Conservation (phyloP, 148 eudicot species). For the Diospyros kaki region DNA sequence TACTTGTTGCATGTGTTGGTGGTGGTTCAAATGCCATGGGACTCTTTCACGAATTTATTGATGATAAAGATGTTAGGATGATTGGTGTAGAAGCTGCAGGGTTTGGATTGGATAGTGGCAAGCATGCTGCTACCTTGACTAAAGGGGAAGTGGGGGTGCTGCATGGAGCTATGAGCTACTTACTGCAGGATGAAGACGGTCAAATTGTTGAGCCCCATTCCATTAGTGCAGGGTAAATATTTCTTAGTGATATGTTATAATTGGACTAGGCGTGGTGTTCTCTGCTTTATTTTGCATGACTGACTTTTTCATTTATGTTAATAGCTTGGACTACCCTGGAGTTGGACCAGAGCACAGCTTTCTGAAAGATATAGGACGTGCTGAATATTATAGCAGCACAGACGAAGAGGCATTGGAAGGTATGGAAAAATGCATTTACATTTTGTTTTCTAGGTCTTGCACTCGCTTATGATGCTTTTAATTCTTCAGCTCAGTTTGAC, state of each 20-base stretch:
- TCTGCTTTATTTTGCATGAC: slow-evolving; percentile 7
- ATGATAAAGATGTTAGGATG: slow-evolving; percentile 68
- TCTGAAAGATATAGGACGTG: slow-evolving; percentile 86
- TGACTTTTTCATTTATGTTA: neutral
- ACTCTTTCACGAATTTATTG: slow-evolving; percentile 84
- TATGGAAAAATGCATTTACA: slow-evolving; percentile 16
- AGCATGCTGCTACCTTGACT: slow-evolving; percentile 84
- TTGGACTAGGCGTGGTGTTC: neutral
- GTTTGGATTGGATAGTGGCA: slow-evolving; percentile 68
- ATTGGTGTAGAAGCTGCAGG: slow-evolving; percentile 97
- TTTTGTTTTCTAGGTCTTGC: neutral
- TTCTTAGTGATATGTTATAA: neutral
- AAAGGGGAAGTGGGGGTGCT: slow-evolving; percentile 94
- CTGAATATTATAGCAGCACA: slow-evolving; percentile 85
- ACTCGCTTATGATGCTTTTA: neutral
- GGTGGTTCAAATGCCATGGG: slow-evolving; percentile 97
- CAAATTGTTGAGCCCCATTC: slow-evolving; percentile 96
- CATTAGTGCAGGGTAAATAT: slow-evolving; percentile 90
- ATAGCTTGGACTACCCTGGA: slow-evolving; percentile 94
- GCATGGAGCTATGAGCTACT: slow-evolving; percentile 97
- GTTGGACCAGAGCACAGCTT: slow-evolving; percentile 99
- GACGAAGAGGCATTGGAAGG: slow-evolving; percentile 97
- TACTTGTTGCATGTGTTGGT: slow-evolving; percentile 90
- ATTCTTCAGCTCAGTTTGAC: neutral
- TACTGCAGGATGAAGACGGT: slow-evolving; percentile 98